Evolutionary conservation across 768 basidiomycete species (phyloP).

Genomic region (Xerocomellus chrysenteron): DNA sequence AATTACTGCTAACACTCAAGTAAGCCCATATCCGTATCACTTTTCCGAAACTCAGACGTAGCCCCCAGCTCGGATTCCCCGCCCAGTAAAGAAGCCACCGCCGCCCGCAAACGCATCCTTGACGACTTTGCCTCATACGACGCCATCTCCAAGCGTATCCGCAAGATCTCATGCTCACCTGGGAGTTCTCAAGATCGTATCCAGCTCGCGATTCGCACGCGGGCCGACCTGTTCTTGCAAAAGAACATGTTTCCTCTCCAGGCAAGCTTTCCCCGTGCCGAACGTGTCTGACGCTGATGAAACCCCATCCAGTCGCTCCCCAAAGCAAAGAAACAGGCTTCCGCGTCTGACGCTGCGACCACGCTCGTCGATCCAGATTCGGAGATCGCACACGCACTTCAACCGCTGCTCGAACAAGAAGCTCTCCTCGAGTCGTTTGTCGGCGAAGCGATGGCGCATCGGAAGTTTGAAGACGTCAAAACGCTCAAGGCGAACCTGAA

Average conservation of each 20-base stretch:
- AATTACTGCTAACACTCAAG: constrained; percentile 72
- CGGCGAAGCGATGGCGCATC: constrained; percentile 81
- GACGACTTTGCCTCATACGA: constrained; percentile 90
- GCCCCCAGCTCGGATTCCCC: constrained; percentile 41
- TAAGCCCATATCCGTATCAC: constrained; percentile 23
- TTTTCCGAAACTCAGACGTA: constrained; percentile 11
- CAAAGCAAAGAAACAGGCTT: constrained; percentile 40
- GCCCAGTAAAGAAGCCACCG: constrained; percentile 65
- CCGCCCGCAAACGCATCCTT: constrained; percentile 76
- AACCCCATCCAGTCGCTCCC: constrained; percentile 41
- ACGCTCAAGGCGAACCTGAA: constrained; percentile 74
- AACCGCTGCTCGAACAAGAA: constrained; percentile 94
- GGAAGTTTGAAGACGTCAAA: constrained; percentile 96
- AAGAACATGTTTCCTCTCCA: constrained; percentile 76
- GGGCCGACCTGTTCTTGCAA: constrained; percentile 79
- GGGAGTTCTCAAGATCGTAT: constrained; percentile 81
- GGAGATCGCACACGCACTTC: constrained; percentile 66
- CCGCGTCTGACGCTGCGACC: constrained; percentile 13
- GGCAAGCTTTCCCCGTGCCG: constrained; percentile 7
- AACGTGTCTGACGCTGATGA: not conserved
- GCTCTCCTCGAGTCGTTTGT: constrained; percentile 87
- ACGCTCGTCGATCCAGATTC: constrained; percentile 62
- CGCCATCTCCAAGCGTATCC: constrained; percentile 80
- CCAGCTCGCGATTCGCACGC: constrained; percentile 74
- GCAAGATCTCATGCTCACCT: constrained; percentile 60